Evolutionary conservation across 257 asterid genomes (phyloP).

Genomic region (Plectranthus barbatus): DNA sequence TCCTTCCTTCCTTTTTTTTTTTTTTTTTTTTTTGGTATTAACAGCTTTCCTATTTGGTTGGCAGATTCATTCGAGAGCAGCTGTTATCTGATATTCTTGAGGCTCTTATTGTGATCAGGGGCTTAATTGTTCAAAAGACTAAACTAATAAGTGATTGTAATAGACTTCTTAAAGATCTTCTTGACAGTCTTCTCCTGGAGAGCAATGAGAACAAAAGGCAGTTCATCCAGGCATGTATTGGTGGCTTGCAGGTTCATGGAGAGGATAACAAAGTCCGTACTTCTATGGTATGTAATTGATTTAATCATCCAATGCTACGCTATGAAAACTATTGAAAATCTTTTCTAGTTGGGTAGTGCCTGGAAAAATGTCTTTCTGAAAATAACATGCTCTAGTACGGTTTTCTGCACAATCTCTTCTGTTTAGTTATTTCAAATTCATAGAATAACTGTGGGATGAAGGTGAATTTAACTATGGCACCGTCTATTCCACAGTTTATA

Average conservation of each 20-base stretch:
- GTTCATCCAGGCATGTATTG: slow-evolving; percentile 94
- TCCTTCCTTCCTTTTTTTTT: background rate
- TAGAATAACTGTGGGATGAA: background rate
- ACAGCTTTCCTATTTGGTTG: slow-evolving; percentile 11
- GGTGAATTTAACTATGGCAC: slow-evolving; percentile 1
- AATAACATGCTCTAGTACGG: background rate
- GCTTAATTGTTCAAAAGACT: slow-evolving; percentile 92
- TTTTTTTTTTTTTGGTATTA: background rate
- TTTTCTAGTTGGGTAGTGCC: background rate
- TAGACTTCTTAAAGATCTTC: slow-evolving; percentile 83
- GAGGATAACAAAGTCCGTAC: slow-evolving; percentile 80
- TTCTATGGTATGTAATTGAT: slow-evolving; percentile 60
- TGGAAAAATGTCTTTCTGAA: background rate
- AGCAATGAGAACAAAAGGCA: slow-evolving; percentile 85
- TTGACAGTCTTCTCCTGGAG: slow-evolving; percentile 90
- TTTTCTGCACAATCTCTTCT: background rate
- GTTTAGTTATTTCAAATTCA: background rate
- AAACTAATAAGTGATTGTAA: slow-evolving; percentile 93
- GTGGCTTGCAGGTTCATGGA: slow-evolving; percentile 86
- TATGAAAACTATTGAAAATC: background rate
- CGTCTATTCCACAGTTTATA: slow-evolving; percentile 55
- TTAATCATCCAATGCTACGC: background rate
- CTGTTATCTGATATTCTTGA: slow-evolving; percentile 89
- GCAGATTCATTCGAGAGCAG: slow-evolving; percentile 88
- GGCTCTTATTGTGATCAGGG: slow-evolving; percentile 96